phyloP scores from a whole-genome alignment of 768 basidiomycete species.

The Inosperma sp. region DNA sequence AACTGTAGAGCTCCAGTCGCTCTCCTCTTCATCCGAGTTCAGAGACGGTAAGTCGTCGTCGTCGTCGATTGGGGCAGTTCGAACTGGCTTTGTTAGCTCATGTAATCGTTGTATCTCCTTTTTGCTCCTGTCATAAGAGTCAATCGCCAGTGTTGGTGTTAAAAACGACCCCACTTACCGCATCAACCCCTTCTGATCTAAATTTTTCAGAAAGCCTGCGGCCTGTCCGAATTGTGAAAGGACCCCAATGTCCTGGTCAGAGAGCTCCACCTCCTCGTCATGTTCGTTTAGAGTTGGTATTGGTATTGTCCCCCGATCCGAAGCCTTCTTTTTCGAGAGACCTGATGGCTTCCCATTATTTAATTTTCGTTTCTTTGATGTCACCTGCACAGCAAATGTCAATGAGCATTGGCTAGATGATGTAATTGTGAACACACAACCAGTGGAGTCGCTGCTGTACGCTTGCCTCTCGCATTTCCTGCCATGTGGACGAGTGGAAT shows the following conservation, averaged over 20 bases:
- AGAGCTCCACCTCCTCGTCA: constrained; percentile 53
- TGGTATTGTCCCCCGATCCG: constrained; percentile 55
- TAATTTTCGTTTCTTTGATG: constrained; percentile 62
- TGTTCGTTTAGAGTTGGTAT: constrained; percentile 51
- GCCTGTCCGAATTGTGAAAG: constrained; percentile 60
- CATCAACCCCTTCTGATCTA: constrained; percentile 79
- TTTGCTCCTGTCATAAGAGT: constrained; percentile 58
- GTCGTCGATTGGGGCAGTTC: constrained; percentile 33
- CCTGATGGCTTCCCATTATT: constrained; percentile 25
- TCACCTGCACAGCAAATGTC: constrained; percentile 22
- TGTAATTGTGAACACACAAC: not conserved
- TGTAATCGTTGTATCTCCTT: constrained; percentile 74
- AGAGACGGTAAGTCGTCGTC: constrained; percentile 66
- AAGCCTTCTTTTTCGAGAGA: constrained; percentile 50
- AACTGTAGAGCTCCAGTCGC: constrained; percentile 43
- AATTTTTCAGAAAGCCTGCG: constrained; percentile 58
- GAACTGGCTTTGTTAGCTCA: constrained; percentile 55
- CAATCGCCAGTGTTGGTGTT: not conserved
- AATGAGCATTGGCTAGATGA: not conserved
- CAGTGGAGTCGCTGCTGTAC: constrained; percentile 25
- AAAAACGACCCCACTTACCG: constrained; percentile 46
- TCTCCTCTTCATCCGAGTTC: constrained; percentile 49
- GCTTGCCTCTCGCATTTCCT: constrained; percentile 29
- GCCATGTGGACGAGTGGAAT: constrained; percentile 13
- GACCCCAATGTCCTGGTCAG: constrained; percentile 67